A percentile compares a stretch with the other conserved stretches of the same genome.
phyloP scores from a whole-genome alignment of 169 alveolate species.

The Eimeria falciformis region DNA sequence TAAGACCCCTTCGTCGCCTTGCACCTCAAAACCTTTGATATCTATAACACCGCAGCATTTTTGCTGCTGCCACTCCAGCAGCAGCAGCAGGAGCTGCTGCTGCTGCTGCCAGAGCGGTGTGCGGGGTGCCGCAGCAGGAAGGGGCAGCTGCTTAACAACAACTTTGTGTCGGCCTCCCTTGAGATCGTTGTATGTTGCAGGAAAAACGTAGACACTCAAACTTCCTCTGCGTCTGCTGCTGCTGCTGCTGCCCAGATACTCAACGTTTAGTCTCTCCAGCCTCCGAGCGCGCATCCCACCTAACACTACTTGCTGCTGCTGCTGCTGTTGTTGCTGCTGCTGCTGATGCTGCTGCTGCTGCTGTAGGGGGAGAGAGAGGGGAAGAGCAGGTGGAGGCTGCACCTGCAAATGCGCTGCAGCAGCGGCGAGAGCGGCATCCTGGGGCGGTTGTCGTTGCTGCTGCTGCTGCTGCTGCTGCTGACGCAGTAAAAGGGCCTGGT shows the following conservation, averaged over 20 bases:
- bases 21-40: conserved; percentile 17
- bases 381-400: background rate
- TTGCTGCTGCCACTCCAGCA: conserved; percentile 21
- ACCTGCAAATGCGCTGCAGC: background rate
- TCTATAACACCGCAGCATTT: conserved; percentile 20
- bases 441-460: background rate
- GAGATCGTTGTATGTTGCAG: background rate
- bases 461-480: conserved; percentile 39
- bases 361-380: background rate
- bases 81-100: conserved; percentile 28
- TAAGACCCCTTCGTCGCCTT: background rate
- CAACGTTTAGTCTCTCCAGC: conserved; percentile 8
- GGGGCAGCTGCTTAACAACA: conserved; percentile 1
- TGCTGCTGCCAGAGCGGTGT: conserved; percentile 9
- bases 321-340: conserved; percentile 43
- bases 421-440: background rate
- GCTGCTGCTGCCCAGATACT: conserved; percentile 32
- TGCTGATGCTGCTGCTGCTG: conserved; percentile 16
- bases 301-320: conserved; percentile 38
- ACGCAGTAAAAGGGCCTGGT: background rate
- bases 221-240: conserved; percentile 10
- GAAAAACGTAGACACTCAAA: background rate
- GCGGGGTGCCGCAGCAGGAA: conserved; percentile 2
- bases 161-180: background rate
- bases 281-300: conserved; percentile 8